Base-by-base conservation (phyloP, 805 yeast species). In the Cyberlindnera meyerae region DNA sequence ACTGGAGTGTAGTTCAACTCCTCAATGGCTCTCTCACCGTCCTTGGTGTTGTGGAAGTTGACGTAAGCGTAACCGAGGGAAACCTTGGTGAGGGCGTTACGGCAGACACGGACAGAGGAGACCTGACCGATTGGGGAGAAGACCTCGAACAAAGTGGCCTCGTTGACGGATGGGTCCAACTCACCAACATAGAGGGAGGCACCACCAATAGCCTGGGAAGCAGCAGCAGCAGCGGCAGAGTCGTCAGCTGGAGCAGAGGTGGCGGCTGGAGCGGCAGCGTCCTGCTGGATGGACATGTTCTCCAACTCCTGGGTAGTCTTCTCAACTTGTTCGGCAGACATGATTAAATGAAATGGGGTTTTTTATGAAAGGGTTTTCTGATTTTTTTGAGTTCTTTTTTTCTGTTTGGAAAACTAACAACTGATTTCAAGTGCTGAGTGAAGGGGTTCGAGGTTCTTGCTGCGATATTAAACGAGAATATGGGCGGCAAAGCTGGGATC, bases 1-100 rank as follows among this genome's bases (percentile, higher is more conserved):
- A 93, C 80, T 58, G 79, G 79, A 42, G 88, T 69, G 75, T 93
- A 93, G 86, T 90, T 93, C 68, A 93, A 78, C 68, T 87, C 93
- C 62, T 88, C 95, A 63, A 93, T 73, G 46, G 98, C 98, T 60
- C 75, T 80, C 70, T 82, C 88, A 61, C 96, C 97, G 60, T 93
- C 97, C 48, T 75, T 84, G 52, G 75, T 68, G 65, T 81, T 78
- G 71, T 82, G 88, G 81, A 72, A 93, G 82, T 93, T 93, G 58
- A 93, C 96, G 71, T 93, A 93, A 57, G 96, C 98, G 67, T 93
- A 93, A 61, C 98, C 97, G 54, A 93, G 79, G 45, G 97, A 90
- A 61, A 87, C 88, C 73, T 90, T 86, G 64, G 97, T 80, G 55
- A 93, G 82, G 53, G 97, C 95, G 62, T 93, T 97, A 71, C 98